Base-by-base conservation (phyloP, 257 asterid species). In the Solanum bulbocastanum region DNA sequence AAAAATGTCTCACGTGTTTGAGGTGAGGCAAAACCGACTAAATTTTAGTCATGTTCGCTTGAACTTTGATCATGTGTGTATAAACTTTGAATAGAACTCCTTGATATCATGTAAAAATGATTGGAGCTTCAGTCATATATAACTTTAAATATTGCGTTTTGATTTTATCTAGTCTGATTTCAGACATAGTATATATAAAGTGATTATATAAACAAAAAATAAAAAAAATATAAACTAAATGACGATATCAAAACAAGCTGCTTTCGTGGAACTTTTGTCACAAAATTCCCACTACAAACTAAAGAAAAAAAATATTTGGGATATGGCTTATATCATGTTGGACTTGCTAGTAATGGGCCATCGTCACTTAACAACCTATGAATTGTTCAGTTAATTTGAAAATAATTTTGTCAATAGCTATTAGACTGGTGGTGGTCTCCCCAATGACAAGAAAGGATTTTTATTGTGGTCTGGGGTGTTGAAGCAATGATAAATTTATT, bases 401-500 rank as follows among this genome's bases (percentile, higher is more conserved):
- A 74, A 25, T 0, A 36, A 5, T 37, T 39, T 76, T 40, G 83
- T 39, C 60, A 76, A 75, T 75, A 75, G 33, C 14, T 0, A 23
- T 10, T 18, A 73, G 16, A 74, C 18, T 74, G 30, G 32, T 74
- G 52, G 49, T 36, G 69, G 42, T 81, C 42, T 58, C 30, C 6
- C 42, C 66, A 81, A 16, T 18, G 42, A 46, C 10, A 44, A 1
- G 15, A 58, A 60, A 22, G 0, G 13, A 60, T 9, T 10, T 65
- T n/a, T 65, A 65, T 0, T n/a, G 30, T n/a, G 72, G 32, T 62
- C 16, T 0, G 23, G 0, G 4, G 2, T 5, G 11, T 68, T 14
- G 37, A 3, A 27, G 37, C 0, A 27, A 27, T 4, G 36, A 6
- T 30, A 68, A 66, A 6, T 3, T 68, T 68, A 0, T 68, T 68